Conservation (phyloP, 345 rosid genomes). For the Moringa oleifera region DNA sequence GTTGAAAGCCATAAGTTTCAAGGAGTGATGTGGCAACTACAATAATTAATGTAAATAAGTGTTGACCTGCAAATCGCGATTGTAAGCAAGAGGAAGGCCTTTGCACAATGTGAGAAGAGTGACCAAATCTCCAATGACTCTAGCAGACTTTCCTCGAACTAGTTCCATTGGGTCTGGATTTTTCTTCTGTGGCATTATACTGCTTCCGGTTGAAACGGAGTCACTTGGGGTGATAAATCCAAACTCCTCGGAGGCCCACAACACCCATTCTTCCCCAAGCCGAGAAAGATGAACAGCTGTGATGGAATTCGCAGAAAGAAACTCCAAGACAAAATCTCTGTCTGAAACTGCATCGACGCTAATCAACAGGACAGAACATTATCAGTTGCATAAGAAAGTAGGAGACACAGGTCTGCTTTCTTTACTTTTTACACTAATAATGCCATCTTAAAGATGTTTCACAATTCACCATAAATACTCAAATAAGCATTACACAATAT, state of each 20-base stretch:
- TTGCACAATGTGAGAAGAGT: slow-evolving; percentile 86
- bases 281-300: slow-evolving; percentile 84
- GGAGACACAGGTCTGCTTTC: too few relatives aligned
- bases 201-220: slow-evolving; percentile 90
- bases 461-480: too few relatives aligned
- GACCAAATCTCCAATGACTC: slow-evolving; percentile 76
- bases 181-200: slow-evolving; percentile 99
- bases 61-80: slow-evolving; percentile 83
- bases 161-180: slow-evolving; percentile 99
- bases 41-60: neutral
- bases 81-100: slow-evolving; percentile 96
- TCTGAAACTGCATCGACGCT: slow-evolving; percentile 98
- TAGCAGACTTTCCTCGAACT: slow-evolving; percentile 88
- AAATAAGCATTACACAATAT: too few relatives aligned
- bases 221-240: slow-evolving; percentile 89
- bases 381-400: too few relatives aligned
- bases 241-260: slow-evolving; percentile 98
- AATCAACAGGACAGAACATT: slow-evolving; percentile 12
- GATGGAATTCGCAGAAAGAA: slow-evolving; percentile 68
- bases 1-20: too few relatives aligned
- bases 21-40: neutral
- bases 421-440: too few relatives aligned
- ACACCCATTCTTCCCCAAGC: slow-evolving; percentile 96
- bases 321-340: slow-evolving; percentile 85
- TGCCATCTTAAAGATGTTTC: too few relatives aligned